Conservation (phyloP, 129 eudicot species). For the Flaveria robusta region DNA sequence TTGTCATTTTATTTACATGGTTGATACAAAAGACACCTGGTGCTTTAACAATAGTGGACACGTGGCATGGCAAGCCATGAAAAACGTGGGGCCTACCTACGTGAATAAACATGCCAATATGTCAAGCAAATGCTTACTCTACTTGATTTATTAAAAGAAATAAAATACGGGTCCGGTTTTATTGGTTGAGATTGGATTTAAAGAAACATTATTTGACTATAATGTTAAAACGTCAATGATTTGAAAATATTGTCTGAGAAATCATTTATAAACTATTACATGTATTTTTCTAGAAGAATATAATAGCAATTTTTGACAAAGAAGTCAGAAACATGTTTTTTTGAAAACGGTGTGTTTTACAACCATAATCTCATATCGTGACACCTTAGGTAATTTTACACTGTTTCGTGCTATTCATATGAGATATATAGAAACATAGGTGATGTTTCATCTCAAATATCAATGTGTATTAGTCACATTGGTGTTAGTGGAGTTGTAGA, state of each 20-base stretch:
- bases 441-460: too few species aligned
- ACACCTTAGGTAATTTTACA: too few species aligned
- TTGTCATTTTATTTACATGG: not conserved
- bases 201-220: not conserved
- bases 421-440: too few species aligned
- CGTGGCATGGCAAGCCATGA: constrained; percentile 35
- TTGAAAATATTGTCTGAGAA: not conserved
- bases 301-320: not conserved
- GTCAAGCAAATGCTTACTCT: not conserved
- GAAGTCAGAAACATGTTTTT: not conserved
- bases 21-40: not conserved
- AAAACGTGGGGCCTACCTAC: constrained; percentile 27
- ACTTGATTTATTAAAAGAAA: constrained; percentile 5
- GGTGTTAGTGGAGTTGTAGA: too few species aligned
- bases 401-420: too few species aligned
- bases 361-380: too few species aligned
- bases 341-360: too few species aligned
- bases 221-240: not conserved
- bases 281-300: not conserved
- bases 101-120: constrained; percentile 24
- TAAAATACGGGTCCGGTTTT: not conserved
- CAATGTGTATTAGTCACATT: too few species aligned
- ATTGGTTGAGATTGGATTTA: not conserved
- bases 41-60: not conserved
- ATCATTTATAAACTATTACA: not conserved